These are phyloP conservation scores for Nowakowskiella sp. DNA, from an alignment of 192 early-diverging fungal species.

Conservation along the genomic window DNA sequence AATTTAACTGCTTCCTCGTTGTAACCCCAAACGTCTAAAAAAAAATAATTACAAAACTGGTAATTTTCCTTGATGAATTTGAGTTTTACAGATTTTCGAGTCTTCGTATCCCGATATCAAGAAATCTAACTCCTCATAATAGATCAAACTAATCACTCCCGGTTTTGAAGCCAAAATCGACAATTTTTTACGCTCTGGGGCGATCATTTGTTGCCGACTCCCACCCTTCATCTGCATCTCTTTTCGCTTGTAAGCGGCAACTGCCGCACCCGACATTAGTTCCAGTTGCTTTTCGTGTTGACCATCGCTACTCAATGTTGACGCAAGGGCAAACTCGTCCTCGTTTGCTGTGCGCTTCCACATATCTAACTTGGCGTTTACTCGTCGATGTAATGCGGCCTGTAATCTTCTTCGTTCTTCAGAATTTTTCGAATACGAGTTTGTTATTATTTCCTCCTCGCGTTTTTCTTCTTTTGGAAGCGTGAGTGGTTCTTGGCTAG, in stretches of 20 bases:
- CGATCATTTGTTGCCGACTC: background rate
- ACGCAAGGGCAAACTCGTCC: no score
- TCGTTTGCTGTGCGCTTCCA: constrained; percentile 32
- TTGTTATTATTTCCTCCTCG: constrained; percentile 13
- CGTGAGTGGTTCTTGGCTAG: constrained; percentile 35
- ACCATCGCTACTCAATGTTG: no score
- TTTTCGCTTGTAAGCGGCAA: constrained; percentile 13
- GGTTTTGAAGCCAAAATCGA: constrained; percentile 12
- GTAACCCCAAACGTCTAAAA: constrained; percentile 46
- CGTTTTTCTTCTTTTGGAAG: constrained; percentile 42
- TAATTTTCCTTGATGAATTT: background rate
- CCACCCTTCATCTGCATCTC: background rate
- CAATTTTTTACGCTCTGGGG: background rate
- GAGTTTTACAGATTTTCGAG: constrained; percentile 34
- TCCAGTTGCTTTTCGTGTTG: constrained; percentile 25
- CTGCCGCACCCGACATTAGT: constrained; percentile 21
- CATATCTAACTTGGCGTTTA: constrained; percentile 25
- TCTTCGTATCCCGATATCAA: constrained; percentile 50
- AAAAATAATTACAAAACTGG: constrained; percentile 9
- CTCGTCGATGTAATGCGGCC: constrained; percentile 29
- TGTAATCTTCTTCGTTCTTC: constrained; percentile 36
- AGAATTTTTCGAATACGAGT: constrained; percentile 25
- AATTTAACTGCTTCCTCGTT: constrained; percentile 44
- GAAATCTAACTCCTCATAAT: constrained; percentile 49
- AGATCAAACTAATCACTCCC: constrained; percentile 35